Evolutionary conservation across 2,329 filamentous ascomycete species (phyloP).

Genomic region (Fusarium chuoi): DNA sequence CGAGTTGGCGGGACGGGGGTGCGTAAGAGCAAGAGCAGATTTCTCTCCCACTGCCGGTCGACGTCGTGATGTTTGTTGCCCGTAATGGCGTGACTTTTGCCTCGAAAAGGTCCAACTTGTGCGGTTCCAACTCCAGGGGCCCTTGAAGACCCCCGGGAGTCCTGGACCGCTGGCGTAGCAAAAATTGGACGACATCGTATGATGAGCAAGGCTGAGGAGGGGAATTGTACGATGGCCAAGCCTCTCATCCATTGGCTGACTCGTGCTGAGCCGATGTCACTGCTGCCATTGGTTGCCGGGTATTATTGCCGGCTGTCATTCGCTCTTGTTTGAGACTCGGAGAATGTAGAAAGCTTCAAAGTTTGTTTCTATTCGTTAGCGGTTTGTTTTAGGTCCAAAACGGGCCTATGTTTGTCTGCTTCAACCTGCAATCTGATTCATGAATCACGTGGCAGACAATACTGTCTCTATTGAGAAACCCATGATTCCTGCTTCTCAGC

Average conservation of each 20-base stretch:
- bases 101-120: constrained; percentile 40
- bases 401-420: not conserved
- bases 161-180: constrained; percentile 43
- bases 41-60: constrained; percentile 37
- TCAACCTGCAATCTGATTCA: not conserved
- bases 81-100: constrained; percentile 46
- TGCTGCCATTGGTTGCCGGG: constrained; percentile 24
- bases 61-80: constrained; percentile 44
- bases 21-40: constrained; percentile 25
- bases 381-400: constrained; percentile 4
- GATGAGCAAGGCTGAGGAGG: constrained; percentile 52
- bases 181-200: constrained; percentile 51
- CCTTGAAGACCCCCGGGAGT: constrained; percentile 38
- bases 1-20: constrained; percentile 20
- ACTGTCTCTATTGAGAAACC: not conserved
- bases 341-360: constrained; percentile 14
- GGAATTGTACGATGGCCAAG: constrained; percentile 48
- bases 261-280: constrained; percentile 10
- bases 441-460: constrained; percentile 15
- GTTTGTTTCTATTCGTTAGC: constrained; percentile 23
- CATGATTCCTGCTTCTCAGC: constrained; percentile 12
- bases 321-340: constrained; percentile 18
- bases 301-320: constrained; percentile 20
- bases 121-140: constrained; percentile 39
- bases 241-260: constrained; percentile 37